Percentiles rank a stretch among this genome's conserved stretches.
Conservation (phyloP, 1,284 basidiomycete species). For the Volvariella surrecta region DNA sequence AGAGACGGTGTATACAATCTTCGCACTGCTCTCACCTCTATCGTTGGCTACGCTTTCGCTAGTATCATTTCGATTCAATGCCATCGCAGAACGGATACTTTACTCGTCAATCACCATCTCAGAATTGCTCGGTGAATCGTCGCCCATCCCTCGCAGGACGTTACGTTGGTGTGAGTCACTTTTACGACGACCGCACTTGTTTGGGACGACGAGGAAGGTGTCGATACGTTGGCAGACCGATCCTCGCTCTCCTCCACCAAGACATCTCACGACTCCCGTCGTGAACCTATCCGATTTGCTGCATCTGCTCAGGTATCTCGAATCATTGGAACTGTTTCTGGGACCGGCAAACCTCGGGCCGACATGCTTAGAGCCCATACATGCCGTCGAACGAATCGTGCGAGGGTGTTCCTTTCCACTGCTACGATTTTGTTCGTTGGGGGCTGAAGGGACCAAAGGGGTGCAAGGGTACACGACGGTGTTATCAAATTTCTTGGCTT, state of each 20-base stretch:
- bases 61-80: slow-evolving; percentile 42
- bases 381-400: slow-evolving; percentile 33
- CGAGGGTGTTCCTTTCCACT: slow-evolving; percentile 24
- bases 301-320: slow-evolving; percentile 31
- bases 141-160: slow-evolving; percentile 35
- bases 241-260: slow-evolving; percentile 18
- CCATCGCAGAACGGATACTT: slow-evolving; percentile 47
- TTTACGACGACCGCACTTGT: slow-evolving; percentile 32
- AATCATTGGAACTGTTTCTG: slow-evolving; percentile 48
- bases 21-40: slow-evolving; percentile 32
- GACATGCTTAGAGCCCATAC: slow-evolving; percentile 21
- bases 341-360: slow-evolving; percentile 32
- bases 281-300: slow-evolving; percentile 28
- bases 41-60: slow-evolving; percentile 32
- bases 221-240: slow-evolving; percentile 46
- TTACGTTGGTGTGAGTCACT: slow-evolving; percentile 46
- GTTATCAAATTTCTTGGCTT: slow-evolving; percentile 35
- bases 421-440: slow-evolving; percentile 42
- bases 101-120: slow-evolving; percentile 42
- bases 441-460: slow-evolving; percentile 37
- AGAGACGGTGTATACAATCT: slow-evolving; percentile 47
- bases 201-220: slow-evolving; percentile 34
- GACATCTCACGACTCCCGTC: slow-evolving; percentile 24
- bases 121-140: slow-evolving; percentile 35
- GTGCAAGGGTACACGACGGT: slow-evolving; percentile 29